A percentile compares a stretch with the other conserved stretches of the same genome.
These are phyloP conservation scores for Boletus coccyginus DNA, from an alignment of 768 basidiomycete genomes.

Conservation along the genomic window DNA sequence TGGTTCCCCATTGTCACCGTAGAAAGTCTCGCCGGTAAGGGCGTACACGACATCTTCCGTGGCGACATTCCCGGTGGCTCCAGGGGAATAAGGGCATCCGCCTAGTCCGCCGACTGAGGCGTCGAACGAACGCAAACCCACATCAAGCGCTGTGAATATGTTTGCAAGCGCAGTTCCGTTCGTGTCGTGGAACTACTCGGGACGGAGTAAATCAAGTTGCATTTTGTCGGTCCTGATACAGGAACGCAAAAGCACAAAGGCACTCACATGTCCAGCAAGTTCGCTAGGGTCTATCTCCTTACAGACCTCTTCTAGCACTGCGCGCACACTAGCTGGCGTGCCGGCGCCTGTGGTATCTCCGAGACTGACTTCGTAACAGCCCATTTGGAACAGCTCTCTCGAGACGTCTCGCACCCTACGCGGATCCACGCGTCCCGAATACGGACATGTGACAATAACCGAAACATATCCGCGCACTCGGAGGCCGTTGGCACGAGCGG, in stretches of 20 bases:
- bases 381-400: slow-evolving; percentile 76
- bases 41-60: slow-evolving; percentile 92
- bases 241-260: slow-evolving; percentile 27
- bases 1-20: slow-evolving; percentile 43
- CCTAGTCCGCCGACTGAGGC: slow-evolving; percentile 87
- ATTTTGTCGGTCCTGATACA: neutral
- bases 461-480: slow-evolving; percentile 85
- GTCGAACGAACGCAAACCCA: slow-evolving; percentile 81
- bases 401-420: slow-evolving; percentile 65
- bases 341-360: slow-evolving; percentile 92
- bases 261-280: slow-evolving; percentile 61
- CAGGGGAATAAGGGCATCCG: slow-evolving; percentile 95
- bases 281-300: slow-evolving; percentile 55
- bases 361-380: slow-evolving; percentile 89
- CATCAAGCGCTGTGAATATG: slow-evolving; percentile 63
- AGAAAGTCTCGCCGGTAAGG: slow-evolving; percentile 59
- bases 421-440: slow-evolving; percentile 72
- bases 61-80: slow-evolving; percentile 92
- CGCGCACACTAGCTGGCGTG: slow-evolving; percentile 62
- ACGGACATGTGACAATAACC: slow-evolving; percentile 82
- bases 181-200: slow-evolving; percentile 79
- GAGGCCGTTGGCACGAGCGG: slow-evolving; percentile 59
- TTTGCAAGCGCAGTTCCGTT: slow-evolving; percentile 82
- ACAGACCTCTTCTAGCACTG: slow-evolving; percentile 70
- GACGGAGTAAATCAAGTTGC: neutral